Base-by-base conservation (phyloP, 2,329 filamentous ascomycete genomes). In the Penicillium sp. region DNA sequence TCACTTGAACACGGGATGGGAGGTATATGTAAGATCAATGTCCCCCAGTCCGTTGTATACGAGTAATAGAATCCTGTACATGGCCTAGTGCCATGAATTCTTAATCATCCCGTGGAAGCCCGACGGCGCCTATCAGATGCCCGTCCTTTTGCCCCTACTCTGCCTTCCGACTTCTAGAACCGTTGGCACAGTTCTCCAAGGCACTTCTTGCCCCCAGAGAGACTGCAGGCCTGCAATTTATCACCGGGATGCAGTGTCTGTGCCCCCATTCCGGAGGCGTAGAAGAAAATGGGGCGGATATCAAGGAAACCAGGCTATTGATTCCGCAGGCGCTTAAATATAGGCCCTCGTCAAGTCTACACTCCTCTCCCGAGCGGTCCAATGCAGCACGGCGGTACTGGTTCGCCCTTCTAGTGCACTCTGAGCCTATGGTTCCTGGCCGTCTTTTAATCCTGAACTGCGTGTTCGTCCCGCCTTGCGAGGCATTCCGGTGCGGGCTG, bases 251-350 rank as follows among this genome's bases (percentile, higher is more conserved):
- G 61, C 57, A 63, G 46, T 62, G 61, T 61, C 65, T 67, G 63
- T 64, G 61, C 63, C 27, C 20, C 43, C 53, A 9, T 39, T 44
- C 41, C 18, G 27, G 39, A 44, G 44, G 31, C 10, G 27, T 45
- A 47, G 44, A 41, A 28, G 41, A 24, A 7, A 5, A 57, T 69
- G 68, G 67, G 67, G 67, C 63, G 67, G 62, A 60, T 60, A 61
- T 62, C 50, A 58, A 58, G 51, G 31, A 48, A 51, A 39, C 50
- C 46, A 50, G 40, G 58, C 55, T 58, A 62, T 55, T 58, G 60
- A 48, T 61, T 62, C 56, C 51, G 49, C 56, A 63, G 64, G 68
- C 69, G 69, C 69, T 71, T 71, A 70, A 69, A 67, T 65, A 65
- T 63, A 69, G 65, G 63, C 60, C 58, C 61, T 66, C 61, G 55